Percentiles rank a stretch among this genome's conserved stretches.
phyloP scores from a whole-genome alignment of 495 filamentous ascomycete species.

The Penicillium dipodomyicola region DNA sequence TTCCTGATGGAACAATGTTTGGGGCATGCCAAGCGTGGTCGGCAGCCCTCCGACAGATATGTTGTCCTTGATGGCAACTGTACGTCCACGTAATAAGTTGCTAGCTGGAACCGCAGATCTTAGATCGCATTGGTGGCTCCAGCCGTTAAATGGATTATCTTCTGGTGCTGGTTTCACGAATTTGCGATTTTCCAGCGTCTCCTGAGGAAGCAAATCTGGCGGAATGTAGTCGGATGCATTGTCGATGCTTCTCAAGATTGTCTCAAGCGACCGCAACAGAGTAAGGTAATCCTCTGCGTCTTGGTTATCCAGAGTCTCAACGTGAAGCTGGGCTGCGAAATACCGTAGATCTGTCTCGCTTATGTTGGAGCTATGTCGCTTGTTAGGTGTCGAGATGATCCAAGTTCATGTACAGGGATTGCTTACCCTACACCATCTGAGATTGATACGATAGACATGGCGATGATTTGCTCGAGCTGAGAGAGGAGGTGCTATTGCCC shows the following conservation, averaged over 20 bases:
- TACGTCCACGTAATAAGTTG: constrained; percentile 26
- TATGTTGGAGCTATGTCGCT: constrained; percentile 19
- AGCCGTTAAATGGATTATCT: constrained; percentile 41
- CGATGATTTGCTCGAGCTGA: not conserved
- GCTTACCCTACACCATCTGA: constrained; percentile 1
- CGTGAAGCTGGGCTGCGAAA: constrained; percentile 16
- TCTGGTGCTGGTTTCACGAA: constrained; percentile 25
- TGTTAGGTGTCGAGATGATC: not conserved
- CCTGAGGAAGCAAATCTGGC: constrained; percentile 12
- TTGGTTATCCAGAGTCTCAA: constrained; percentile 16
- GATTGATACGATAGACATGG: not conserved
- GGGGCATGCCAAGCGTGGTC: constrained; percentile 28
- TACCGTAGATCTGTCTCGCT: constrained; percentile 12
- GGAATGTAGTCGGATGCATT: constrained; percentile 27
- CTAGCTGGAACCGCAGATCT: constrained; percentile 14
- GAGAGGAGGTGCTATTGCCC: not conserved
- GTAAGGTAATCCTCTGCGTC: constrained; percentile 28
- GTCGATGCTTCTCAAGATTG: constrained; percentile 21
- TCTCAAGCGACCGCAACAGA: constrained; percentile 30
- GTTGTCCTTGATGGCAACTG: constrained; percentile 39
- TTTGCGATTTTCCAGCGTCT: constrained; percentile 13
- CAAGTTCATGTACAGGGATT: not conserved
- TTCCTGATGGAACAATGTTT: constrained; percentile 17
- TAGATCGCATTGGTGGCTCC: constrained; percentile 31
- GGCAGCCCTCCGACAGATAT: constrained; percentile 36